Evolutionary conservation across 495 filamentous ascomycete species (phyloP), one percentile per base, ranked within the genome.

Genomic region (Penicillium ucsense): DNA sequence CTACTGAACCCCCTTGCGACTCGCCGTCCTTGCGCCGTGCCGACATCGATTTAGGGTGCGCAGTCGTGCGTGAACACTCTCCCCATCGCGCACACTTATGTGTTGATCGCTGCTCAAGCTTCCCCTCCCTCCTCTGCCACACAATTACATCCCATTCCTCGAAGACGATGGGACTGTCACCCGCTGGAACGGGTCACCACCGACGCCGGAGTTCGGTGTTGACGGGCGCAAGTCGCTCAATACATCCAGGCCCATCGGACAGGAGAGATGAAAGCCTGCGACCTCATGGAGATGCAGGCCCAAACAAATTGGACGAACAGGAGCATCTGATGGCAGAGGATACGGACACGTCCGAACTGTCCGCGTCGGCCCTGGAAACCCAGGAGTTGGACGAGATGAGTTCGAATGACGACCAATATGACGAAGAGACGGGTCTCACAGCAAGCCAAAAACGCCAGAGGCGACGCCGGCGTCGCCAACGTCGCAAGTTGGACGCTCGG

Each of bases 401-500:
- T 34, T 78, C 79, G 3, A 82, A 87, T 50, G 85, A 91, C 48
- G 83, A 81, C 39, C 81, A 85, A 47, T 86, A 91, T 65, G 89
- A 95, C 61, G 89, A 94, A 64, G 89, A 94, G 71, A 84, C 86
- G 0, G 89, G 88, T 7, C 71, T 96, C 52, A 94, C 88, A 35
- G 75, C 74, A 49, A 77, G 74, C 48, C 85, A 91, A 53, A 78
- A 74, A 60, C 75, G 77, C 52, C 78, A 81, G 55, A 77, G 86
- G 53, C 77, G 76, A 50, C 71, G 77, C 47, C 78, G 82, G 62
- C 74, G 80, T 61, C 68, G 74, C 62, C 75, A 79, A 50, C 84
- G 86, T 62, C 82, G 79, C 10, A 72, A 75, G 57, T 61, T 91
- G 47, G 86, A 91, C 68, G 84, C 88, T 57, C 78, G 84, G 42